Evolutionary conservation across 2,329 filamentous ascomycete genomes (phyloP), one percentile per base, ranked within the genome.

Genomic region (Colletotrichum musicola): DNA sequence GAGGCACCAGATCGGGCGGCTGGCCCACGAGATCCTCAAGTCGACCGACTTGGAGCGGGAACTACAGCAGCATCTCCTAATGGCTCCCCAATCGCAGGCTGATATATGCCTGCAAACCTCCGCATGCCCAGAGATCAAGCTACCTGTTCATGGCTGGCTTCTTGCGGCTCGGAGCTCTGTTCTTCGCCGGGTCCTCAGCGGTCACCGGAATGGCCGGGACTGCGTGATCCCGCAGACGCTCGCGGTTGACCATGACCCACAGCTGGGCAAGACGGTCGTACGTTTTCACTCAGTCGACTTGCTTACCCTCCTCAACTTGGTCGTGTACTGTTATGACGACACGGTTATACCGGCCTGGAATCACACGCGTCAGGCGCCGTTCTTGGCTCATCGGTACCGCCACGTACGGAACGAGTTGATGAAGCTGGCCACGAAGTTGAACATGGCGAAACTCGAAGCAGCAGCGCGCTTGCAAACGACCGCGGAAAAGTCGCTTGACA

Each of bases 381-480:
- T 88, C 12, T 83, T 91, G 76, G 91, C 93, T 0, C 86, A 88
- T 73, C 87, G 92, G 47, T 97, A 94, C 77, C 92, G 94, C 25
- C 90, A 95, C 74, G 86, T 97, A 18, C 90, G 95, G 20, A 86
- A 84, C 0, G 95, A 98, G 75, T 82, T 98, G n/a, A 96, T 97
- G 91, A 95, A 90, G 72, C 74, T 95, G n/a, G 92, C 93, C 10
- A 88, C 88, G 1, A 87, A 87, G 63, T 84, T 98, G 1, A 89
- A 91, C 14, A 85, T 98, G 77, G 78, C 81, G 16, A 88, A 87
- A 38, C 83, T 98, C 4, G 95, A 98, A 79, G 86, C 90, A 49
- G 91, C 93, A 18, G 92, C 92, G 0, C 90, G 94, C 55, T 82
- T 93, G 42, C 94, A 97, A 86, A 87, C 87, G 5, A 84, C 86